phyloP scores from a whole-genome alignment of 2,329 filamentous ascomycete genomes.

The Phyllosticta capitalensis region DNA sequence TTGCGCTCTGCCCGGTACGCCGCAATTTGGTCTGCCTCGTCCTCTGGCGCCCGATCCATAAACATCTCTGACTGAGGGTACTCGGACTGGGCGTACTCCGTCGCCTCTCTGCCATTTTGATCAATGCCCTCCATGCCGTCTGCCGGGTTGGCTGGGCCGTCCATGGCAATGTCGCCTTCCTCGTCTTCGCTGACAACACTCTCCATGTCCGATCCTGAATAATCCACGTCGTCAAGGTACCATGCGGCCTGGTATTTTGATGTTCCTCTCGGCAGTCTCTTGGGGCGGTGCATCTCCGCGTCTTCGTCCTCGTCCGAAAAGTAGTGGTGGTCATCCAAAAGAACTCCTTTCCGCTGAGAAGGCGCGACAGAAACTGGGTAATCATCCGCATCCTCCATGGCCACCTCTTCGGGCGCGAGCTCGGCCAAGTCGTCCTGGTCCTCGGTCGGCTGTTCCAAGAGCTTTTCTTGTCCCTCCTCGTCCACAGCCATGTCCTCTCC shows the following conservation, averaged over 20 bases:
- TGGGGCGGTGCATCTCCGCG: slow-evolving; percentile 52
- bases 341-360: slow-evolving; percentile 63
- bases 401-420: slow-evolving; percentile 75
- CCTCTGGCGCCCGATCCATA: slow-evolving; percentile 65
- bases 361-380: slow-evolving; percentile 36
- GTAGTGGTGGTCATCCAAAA: slow-evolving; percentile 95
- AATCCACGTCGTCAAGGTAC: slow-evolving; percentile 76
- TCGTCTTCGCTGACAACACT: slow-evolving; percentile 48
- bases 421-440: slow-evolving; percentile 77
- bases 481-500: slow-evolving; percentile 61
- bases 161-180: slow-evolving; percentile 41
- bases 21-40: slow-evolving; percentile 72
- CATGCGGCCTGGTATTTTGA: slow-evolving; percentile 91
- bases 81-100: slow-evolving; percentile 73
- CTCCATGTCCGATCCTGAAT: slow-evolving; percentile 74
- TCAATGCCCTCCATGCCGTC: slow-evolving; percentile 66
- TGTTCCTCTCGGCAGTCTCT: slow-evolving; percentile 77
- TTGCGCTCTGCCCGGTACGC: slow-evolving; percentile 71
- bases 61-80: slow-evolving; percentile 94
- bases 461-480: slow-evolving; percentile 39
- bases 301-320: slow-evolving; percentile 78
- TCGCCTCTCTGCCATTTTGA: slow-evolving; percentile 47
- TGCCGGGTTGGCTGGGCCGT: slow-evolving; percentile 55
- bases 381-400: slow-evolving; percentile 61
- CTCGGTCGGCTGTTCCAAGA: slow-evolving; percentile 62